Evolutionary conservation across 2,329 filamentous ascomycete species (phyloP), one percentile per base, ranked within the genome.

Genomic region (Exophiala oligosperma): DNA sequence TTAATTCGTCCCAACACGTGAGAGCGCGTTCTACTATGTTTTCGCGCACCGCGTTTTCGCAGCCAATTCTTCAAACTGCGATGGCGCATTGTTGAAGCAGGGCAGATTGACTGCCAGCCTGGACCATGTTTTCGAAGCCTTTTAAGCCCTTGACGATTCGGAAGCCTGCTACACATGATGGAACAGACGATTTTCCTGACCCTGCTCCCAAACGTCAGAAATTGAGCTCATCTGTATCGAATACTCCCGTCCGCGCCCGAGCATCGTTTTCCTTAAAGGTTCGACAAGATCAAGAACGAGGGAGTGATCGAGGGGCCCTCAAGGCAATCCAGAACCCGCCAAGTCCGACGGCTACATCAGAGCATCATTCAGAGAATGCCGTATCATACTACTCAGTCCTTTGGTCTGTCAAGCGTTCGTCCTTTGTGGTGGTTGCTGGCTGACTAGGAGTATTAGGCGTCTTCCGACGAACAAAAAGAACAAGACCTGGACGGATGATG

Each of bases 401-500:
- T 52, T 84, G 84, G 87, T 61, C 46, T 21, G 52, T 2, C 12
- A 43, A 43, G 14, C 26, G 3, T 28, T 26, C 26, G 3, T 29
- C 17, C 24, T n/a, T 40, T 47, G 21, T 11, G 12, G 23, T 29
- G 9, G 14, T 41, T 29, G 14, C 8, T 23, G 23, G 8, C 14
- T 11, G 21, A 26, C 11, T 44, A 9, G 35, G 43, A 52, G 26
- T 12, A 24, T 7, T 21, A 61, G 59, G 61, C 83, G 88, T 21
- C 89, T 88, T 70, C 83, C 81, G 52, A 89, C 86, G 0, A 81
- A 76, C 4, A 90, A 89, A 71, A 91, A 90, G 73, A 84, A 90
- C 71, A 90, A 90, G 70, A 90, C 86, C 4, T 91, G 88, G 87
- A 87, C 90, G 67, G 87, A 87, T 2, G 88, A 91, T 71, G 88